Evolutionary conservation across 2,329 filamentous ascomycete genomes (phyloP).

Genomic region (Xylaria polymorpha): DNA sequence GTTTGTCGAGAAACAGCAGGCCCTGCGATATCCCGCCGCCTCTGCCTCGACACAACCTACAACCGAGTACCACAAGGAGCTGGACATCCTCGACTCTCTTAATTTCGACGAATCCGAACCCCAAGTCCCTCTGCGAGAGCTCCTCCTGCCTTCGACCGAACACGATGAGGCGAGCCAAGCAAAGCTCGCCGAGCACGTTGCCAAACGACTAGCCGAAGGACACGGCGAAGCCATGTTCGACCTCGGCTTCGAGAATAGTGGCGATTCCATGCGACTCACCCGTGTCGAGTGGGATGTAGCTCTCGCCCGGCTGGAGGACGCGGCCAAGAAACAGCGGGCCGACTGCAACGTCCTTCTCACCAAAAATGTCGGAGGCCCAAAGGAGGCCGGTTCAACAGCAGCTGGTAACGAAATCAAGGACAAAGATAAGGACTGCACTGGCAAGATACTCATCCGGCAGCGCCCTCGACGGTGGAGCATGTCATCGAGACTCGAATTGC

Average conservation of each 20-base stretch:
- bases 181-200: conserved; percentile 73
- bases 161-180: conserved; percentile 69
- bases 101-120: conserved; percentile 77
- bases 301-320: conserved; percentile 71
- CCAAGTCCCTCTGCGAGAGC: conserved; percentile 76
- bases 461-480: conserved; percentile 79
- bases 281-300: conserved; percentile 81
- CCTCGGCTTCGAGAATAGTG: conserved; percentile 89
- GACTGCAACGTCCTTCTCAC: conserved; percentile 87
- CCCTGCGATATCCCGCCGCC: conserved; percentile 67
- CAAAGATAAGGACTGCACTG: conserved; percentile 71
- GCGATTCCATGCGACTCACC: conserved; percentile 82
- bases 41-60: conserved; percentile 37
- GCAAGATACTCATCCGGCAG: conserved; percentile 88
- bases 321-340: conserved; percentile 73
- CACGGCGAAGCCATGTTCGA: conserved; percentile 93
- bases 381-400: conserved; percentile 71
- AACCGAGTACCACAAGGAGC: conserved; percentile 85
- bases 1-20: conserved; percentile 95
- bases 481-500: conserved; percentile 97
- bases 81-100: conserved; percentile 87
- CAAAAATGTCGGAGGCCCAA: conserved; percentile 84
- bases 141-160: conserved; percentile 70
- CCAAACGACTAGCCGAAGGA: conserved; percentile 80
- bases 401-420: conserved; percentile 68